phyloP scores from a whole-genome alignment of 1,284 basidiomycete species.

The Malassezia pachydermatis region DNA sequence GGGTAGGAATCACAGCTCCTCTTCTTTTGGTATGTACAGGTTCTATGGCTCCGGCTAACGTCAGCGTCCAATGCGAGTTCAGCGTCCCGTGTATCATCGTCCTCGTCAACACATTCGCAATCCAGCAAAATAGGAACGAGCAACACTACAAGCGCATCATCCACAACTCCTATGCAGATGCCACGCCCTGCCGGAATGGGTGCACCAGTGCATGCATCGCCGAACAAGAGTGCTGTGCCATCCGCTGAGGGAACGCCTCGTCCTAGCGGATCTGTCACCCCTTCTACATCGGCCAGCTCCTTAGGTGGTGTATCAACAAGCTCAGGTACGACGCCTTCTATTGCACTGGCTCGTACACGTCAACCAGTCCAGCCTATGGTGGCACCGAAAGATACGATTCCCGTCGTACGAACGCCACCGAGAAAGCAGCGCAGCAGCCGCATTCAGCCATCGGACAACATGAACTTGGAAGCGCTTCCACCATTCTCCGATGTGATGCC shows the following conservation, averaged over 20 bases:
- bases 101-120: not conserved
- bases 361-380: constrained; percentile 19
- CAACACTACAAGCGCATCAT: too few species aligned
- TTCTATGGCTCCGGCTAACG: not conserved
- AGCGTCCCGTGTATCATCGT: not conserved
- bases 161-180: too few species aligned
- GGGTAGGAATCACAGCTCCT: not conserved
- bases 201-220: too few species aligned
- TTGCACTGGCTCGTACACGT: constrained; percentile 21
- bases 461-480: constrained; percentile 87
- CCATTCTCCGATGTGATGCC: constrained; percentile 89
- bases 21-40: not conserved
- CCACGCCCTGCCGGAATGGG: too few species aligned
- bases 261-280: too few species aligned
- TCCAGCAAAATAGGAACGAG: too few species aligned
- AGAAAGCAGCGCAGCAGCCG: constrained; percentile 52
- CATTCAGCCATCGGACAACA: constrained; percentile 88
- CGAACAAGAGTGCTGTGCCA: too few species aligned
- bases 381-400: constrained; percentile 43
- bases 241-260: too few species aligned
- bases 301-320: too few species aligned
- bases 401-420: constrained; percentile 43
- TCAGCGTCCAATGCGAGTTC: not conserved
- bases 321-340: constrained; percentile 7
- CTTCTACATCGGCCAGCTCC: too few species aligned